These are phyloP conservation scores for Tetradesmus lagerheimii DNA, from an alignment of 139 green algal species.

Conservation along the genomic window DNA sequence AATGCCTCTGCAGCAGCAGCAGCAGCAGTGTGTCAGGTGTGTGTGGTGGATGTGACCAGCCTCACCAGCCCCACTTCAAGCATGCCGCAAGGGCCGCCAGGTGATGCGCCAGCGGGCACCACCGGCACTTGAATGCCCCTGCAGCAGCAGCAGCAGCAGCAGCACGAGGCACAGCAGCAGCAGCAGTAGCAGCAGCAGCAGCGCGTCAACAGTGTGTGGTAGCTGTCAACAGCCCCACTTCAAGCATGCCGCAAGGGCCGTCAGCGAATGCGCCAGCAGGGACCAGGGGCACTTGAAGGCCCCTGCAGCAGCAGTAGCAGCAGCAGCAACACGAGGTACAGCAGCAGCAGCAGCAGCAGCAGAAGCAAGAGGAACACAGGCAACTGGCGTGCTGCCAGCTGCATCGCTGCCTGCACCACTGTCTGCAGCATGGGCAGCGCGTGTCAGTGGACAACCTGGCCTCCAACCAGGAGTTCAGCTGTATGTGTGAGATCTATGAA, in stretches of 20 bases:
- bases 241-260: constrained; percentile 17
- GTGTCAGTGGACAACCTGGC: constrained; percentile 14
- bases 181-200: neutral
- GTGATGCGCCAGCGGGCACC: neutral
- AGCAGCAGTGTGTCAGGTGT: neutral
- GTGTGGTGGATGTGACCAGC: neutral
- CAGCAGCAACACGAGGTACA: too few species aligned
- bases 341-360: too few species aligned
- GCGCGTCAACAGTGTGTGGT: too few species aligned
- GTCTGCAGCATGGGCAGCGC: constrained; percentile 2
- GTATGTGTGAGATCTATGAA: too few species aligned
- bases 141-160: neutral
- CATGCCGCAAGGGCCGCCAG: neutral
- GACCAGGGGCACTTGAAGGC: neutral
- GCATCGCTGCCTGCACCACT: neutral
- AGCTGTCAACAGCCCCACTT: constrained; percentile 18
- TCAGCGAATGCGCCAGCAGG: neutral
- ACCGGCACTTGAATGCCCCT: too few species aligned
- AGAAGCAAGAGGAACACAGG: constrained; percentile 3
- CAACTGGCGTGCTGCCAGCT: constrained; percentile 3
- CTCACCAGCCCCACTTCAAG: constrained; percentile 20
- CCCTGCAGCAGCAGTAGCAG: neutral
- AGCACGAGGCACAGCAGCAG: too few species aligned
- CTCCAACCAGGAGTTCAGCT: neutral
- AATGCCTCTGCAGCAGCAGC: neutral